Evolutionary conservation across 2,329 filamentous ascomycete genomes (phyloP), one percentile per base, ranked within the genome.

Genomic region (Tympanopsis confertula): DNA sequence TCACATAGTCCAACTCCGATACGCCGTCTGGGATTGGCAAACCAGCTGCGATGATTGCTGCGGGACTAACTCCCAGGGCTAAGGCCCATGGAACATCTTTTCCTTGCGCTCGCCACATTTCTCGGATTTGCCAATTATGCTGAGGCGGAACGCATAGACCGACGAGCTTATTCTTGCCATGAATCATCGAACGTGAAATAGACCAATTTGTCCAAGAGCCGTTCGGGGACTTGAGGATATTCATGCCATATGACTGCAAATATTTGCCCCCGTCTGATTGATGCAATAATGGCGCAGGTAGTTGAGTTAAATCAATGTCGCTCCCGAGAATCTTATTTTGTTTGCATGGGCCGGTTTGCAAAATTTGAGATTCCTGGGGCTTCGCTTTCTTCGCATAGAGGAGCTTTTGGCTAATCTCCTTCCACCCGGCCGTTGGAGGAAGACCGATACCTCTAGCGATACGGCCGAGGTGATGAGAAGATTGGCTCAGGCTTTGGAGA

Each of bases 1-100:
- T 67, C 4, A 70, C 54, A 38, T 69, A 72, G 1, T 55, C 64
- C 3, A 58, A 60, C 46, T 72, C 69, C 0, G 58, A 60, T 1
- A 70, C 51, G 0, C 65, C 64, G 14, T 63, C 62, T 0, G 68
- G 67, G n/a, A 69, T 48, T 0, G 66, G 66, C 62, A 69, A 66
- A 18, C 54, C 56, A 0, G 63, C 51, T 0, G 63, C 66, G 53
- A 72, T 65, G 28, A 62, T 63, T 1, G 65, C 66, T 0, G 60
- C 61, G 0, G 68, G 69, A 0, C 68, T 67, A 1, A 65, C 65
- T 3, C 69, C 69, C 22, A 71, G 57, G 0, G 53, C 56, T 13
- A 68, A 37, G 3, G 66, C 62, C 59, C 60, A 71, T 0, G 67
- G 66, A 10, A 66, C 54, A 26, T 70, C 62, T 18, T 56, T 54